Evolutionary conservation across 2,329 filamentous ascomycete species (phyloP), one percentile per base, ranked within the genome.

Genomic region (Epichloe sp.): DNA sequence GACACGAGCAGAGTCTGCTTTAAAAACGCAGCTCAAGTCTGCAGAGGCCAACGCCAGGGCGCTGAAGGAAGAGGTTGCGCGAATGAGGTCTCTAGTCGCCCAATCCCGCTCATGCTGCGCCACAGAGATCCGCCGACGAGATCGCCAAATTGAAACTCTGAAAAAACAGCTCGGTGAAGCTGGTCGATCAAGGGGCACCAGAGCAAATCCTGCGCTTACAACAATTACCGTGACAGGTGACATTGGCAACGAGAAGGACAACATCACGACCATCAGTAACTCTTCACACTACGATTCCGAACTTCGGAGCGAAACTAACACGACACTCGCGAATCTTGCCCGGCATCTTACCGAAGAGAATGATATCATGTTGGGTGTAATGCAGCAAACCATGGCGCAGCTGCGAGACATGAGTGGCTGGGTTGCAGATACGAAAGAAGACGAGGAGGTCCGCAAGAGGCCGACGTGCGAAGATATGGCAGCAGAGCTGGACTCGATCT

Each of bases 331-430:
- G 0, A 83, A 86, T 61, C 71, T 95, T 53, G 90, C 88, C 34
- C 85, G 86, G 63, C 82, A 80, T 40, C 71, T 97, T 52, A 93
- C 88, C 61, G 88, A 95, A 57, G 93, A 98, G 66, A 98, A 98
- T 60, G 90, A 96, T 62, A 78, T 79, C 5, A 69, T 97, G 12
- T 80, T 94, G 38, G 73, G 72, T 1, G 73, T 96, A 34, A 76
- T 95, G 48, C 75, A 82, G 49, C 80, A 78, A 48, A 87, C 88
- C 0, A 77, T 91, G 52, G 71, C 78, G 2, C 86, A 81, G 0
- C 69, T 97, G 53, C 81, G 82, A 56, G 78, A 85, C 47, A 80
- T 86, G 73, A 82, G 79, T 58, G 81, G 82, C 0, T 78, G 76
- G 61, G 58, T 53, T 31, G 68, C 73, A 31, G 66, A 63, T 23